These are phyloP conservation scores for Eimeria mitis DNA, from an alignment of 169 alveolate species.

Conservation along the genomic window DNA sequence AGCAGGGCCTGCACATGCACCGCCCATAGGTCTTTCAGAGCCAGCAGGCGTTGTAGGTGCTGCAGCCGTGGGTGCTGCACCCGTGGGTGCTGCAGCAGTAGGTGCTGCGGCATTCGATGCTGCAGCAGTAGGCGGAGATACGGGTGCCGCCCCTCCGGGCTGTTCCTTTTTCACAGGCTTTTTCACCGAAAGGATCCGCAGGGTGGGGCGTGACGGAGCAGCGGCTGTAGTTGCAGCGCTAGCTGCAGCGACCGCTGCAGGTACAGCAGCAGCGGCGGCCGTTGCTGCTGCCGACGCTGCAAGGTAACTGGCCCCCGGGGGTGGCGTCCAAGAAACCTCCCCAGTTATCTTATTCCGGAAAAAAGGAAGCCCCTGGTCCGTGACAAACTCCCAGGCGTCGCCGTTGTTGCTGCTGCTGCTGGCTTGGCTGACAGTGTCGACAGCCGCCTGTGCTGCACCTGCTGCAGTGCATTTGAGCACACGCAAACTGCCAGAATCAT, in stretches of 20 bases:
- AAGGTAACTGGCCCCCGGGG: conserved; percentile 45
- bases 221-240: neutral
- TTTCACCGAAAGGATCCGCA: conserved; percentile 13
- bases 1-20: neutral
- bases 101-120: no score
- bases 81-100: neutral
- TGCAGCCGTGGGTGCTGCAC: neutral
- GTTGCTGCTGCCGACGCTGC: conserved; percentile 57
- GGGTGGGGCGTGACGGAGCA: conserved; percentile 33
- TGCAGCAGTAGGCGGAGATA: neutral
- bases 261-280: conserved; percentile 56
- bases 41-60: conserved; percentile 4
- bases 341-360: conserved; percentile 35
- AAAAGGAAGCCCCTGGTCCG: conserved; percentile 77
- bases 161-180: conserved; percentile 24
- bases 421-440: neutral
- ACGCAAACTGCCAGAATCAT: neutral
- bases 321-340: conserved; percentile 70
- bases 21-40: neutral
- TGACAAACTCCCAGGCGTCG: conserved; percentile 37
- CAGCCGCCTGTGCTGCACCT: neutral
- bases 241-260: conserved; percentile 48
- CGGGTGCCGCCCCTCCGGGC: neutral
- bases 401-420: conserved; percentile 60
- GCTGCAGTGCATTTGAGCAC: neutral